Conservation (phyloP, 2,329 filamentous ascomycete genomes). For the Fusarium dimerum region DNA sequence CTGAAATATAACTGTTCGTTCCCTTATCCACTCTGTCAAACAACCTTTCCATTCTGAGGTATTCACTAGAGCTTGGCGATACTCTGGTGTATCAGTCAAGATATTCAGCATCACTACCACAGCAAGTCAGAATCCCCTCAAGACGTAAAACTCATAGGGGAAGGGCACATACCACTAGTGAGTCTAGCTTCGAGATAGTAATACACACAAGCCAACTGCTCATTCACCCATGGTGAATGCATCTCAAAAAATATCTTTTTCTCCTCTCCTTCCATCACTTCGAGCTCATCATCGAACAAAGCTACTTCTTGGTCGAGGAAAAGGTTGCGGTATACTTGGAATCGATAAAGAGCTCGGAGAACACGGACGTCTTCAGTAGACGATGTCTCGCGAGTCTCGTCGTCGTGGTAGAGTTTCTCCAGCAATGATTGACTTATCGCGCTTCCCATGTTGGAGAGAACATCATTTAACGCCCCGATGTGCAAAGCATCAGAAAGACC, state of each 20-base stretch:
- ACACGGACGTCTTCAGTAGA: constrained; percentile 14
- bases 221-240: constrained; percentile 25
- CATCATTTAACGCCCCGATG: constrained; percentile 15
- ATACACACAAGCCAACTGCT: constrained; percentile 24
- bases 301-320: constrained; percentile 13
- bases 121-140: not conserved
- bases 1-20: constrained; percentile 18
- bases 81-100: constrained; percentile 19
- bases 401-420: constrained; percentile 17
- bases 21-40: constrained; percentile 22
- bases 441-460: constrained; percentile 5
- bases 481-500: constrained; percentile 17
- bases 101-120: constrained; percentile 24
- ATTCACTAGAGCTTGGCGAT: constrained; percentile 22
- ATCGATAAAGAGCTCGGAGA: constrained; percentile 22
- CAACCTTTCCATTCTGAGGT: constrained; percentile 19
- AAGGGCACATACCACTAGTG: constrained; percentile 17
- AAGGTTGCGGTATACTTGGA: constrained; percentile 25
- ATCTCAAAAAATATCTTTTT: constrained; percentile 24
- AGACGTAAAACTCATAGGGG: not conserved
- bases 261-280: constrained; percentile 1
- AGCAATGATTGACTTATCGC: constrained; percentile 12
- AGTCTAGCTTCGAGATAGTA: constrained; percentile 21
- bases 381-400: constrained; percentile 5
- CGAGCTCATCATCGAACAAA: not conserved